These are phyloP conservation scores for Trifolium repens DNA, from an alignment of 306 rosid genomes.

Conservation along the genomic window DNA sequence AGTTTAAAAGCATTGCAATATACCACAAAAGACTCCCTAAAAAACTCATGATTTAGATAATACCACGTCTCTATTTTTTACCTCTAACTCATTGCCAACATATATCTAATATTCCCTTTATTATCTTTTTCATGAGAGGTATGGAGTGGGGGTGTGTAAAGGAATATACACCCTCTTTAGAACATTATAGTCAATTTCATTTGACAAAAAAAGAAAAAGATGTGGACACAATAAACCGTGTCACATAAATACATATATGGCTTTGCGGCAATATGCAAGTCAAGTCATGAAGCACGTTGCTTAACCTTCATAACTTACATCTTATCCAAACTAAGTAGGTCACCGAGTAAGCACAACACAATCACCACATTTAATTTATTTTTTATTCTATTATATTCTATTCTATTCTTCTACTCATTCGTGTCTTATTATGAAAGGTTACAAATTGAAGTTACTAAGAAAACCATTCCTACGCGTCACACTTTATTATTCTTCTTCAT, in stretches of 20 bases:
- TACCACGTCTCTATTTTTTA: neutral
- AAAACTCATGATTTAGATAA: neutral
- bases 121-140: neutral
- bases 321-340: slow-evolving; percentile 49
- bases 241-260: slow-evolving; percentile 23
- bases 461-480: slow-evolving; percentile 49
- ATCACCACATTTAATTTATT: neutral
- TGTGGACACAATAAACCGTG: slow-evolving; percentile 45
- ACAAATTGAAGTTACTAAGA: slow-evolving; percentile 29
- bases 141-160: neutral
- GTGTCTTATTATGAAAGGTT: slow-evolving; percentile 43
- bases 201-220: slow-evolving; percentile 9
- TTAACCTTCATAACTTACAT: slow-evolving; percentile 37
- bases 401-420: slow-evolving; percentile 11
- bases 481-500: slow-evolving; percentile 17
- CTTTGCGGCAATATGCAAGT: slow-evolving; percentile 43
- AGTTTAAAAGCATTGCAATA: no score
- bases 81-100: neutral
- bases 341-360: slow-evolving; percentile 46
- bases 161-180: neutral
- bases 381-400: neutral
- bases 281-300: slow-evolving; percentile 52
- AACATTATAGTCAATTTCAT: neutral
- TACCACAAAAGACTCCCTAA: no score
- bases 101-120: neutral